phyloP scores from a whole-genome alignment of 164 flowering plant genomes.

The Hamamelis virginiana region DNA sequence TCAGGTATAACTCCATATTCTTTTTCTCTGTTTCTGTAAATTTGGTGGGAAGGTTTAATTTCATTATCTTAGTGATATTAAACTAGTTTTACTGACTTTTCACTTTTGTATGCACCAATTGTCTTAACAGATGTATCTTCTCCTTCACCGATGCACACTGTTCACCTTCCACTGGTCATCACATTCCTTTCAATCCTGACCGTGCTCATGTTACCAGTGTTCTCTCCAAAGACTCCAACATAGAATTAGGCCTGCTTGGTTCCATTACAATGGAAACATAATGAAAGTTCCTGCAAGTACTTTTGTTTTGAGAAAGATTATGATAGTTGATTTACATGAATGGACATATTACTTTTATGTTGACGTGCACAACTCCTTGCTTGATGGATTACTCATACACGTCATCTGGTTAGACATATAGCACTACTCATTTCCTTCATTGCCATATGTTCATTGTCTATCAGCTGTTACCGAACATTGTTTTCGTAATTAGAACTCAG shows the following conservation, averaged over 20 bases:
- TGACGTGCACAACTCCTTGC: no score
- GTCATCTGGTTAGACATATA: no score
- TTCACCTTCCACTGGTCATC: constrained; percentile 6
- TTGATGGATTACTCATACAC: no score
- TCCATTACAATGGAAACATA: neutral
- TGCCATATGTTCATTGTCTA: no score
- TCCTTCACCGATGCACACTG: neutral
- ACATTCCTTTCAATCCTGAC: constrained; percentile 8
- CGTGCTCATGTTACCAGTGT: neutral
- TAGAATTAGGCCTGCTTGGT: no score
- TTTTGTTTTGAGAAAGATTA: constrained; percentile 11
- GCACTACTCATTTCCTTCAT: no score
- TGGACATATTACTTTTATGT: no score
- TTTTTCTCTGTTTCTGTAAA: neutral
- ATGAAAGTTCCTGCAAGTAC: constrained; percentile 5
- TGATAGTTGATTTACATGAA: no score
- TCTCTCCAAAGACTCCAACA: neutral
- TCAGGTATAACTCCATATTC: constrained; percentile 11
- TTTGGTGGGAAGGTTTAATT: neutral
- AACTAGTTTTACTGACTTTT: neutral
- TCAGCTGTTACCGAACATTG: no score
- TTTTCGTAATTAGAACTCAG: no score
- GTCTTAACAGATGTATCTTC: constrained; percentile 12
- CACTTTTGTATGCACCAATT: constrained; percentile 3
- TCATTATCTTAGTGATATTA: neutral